Evolutionary conservation across 2,329 filamentous ascomycete species (phyloP).

Genomic region (Trichoderma breve): DNA sequence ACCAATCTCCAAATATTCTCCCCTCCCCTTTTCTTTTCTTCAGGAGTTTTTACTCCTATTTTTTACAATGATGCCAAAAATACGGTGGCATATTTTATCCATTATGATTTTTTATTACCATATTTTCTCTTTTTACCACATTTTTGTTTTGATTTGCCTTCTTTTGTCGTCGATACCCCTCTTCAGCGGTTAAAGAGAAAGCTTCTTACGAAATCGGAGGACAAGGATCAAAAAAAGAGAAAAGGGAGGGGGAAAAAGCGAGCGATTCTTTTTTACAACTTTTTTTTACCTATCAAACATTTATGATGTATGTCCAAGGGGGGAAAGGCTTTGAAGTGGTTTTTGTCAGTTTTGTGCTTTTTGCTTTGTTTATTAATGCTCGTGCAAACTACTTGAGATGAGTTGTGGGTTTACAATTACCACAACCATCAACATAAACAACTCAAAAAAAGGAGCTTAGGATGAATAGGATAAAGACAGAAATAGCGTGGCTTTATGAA

Average conservation of each 20-base stretch:
- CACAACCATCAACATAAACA: neutral
- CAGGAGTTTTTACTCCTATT: neutral
- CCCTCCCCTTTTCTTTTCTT: neutral
- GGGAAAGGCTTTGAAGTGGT: neutral
- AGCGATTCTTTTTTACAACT: conserved; percentile 1
- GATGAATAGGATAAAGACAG: neutral
- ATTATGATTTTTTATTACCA: neutral
- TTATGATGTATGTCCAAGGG: conserved; percentile 21
- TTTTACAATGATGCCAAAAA: neutral
- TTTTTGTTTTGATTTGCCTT: neutral
- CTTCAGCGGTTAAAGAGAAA: conserved; percentile 19
- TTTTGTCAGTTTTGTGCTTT: neutral
- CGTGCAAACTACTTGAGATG: neutral
- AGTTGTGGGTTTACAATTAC: neutral
- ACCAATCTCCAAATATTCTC: neutral
- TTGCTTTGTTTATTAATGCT: neutral
- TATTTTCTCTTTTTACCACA: neutral
- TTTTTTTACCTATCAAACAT: neutral
- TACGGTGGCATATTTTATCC: neutral
- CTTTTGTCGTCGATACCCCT: conserved; percentile 26
- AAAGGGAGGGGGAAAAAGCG: neutral
- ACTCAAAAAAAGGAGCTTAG: neutral
- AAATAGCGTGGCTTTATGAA: conserved; percentile 3
- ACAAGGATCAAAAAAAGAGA: neutral
- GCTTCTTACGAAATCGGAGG: conserved; percentile 22